Conservation (phyloP, 495 filamentous ascomycete genomes). For the Aspergillus haitiensis region DNA sequence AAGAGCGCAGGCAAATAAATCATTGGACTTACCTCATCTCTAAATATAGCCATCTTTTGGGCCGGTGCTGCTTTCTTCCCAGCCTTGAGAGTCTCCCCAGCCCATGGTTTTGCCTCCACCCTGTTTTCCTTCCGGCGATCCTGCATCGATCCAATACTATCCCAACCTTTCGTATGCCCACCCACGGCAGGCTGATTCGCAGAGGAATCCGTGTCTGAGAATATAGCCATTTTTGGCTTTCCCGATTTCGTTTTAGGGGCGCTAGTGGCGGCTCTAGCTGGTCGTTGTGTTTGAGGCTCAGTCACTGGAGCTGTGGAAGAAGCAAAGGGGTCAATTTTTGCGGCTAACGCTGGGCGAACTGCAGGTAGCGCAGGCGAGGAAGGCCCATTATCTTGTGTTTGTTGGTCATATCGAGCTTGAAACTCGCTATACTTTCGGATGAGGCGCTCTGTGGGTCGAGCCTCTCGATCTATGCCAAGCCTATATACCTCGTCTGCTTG, state of each 20-base stretch:
- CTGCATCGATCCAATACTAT: slow-evolving; percentile 79
- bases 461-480: slow-evolving; percentile 83
- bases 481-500: slow-evolving; percentile 94
- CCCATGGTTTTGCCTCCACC: slow-evolving; percentile 86
- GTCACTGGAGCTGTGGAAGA: slow-evolving; percentile 35
- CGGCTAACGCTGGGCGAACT: slow-evolving; percentile 79
- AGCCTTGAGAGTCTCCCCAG: slow-evolving; percentile 83
- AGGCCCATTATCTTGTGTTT: slow-evolving; percentile 63
- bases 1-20: slow-evolving; percentile 31
- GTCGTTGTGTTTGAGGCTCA: slow-evolving; percentile 67
- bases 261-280: slow-evolving; percentile 42
- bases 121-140: slow-evolving; percentile 94
- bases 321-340: slow-evolving; percentile 81
- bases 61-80: slow-evolving; percentile 72
- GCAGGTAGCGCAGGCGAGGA: slow-evolving; percentile 82
- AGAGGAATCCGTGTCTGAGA: slow-evolving; percentile 67
- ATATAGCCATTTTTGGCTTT: slow-evolving; percentile 85
- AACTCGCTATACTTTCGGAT: slow-evolving; percentile 89
- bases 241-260: slow-evolving; percentile 59
- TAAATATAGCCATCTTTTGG: slow-evolving; percentile 88
- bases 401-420: slow-evolving; percentile 67
- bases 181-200: slow-evolving; percentile 46
- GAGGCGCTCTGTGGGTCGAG: slow-evolving; percentile 76
- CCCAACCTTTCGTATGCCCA: slow-evolving; percentile 72
- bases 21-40: slow-evolving; percentile 81